Conservation (phyloP, 129 eudicot genomes). For the Centaurea solstitialis region DNA sequence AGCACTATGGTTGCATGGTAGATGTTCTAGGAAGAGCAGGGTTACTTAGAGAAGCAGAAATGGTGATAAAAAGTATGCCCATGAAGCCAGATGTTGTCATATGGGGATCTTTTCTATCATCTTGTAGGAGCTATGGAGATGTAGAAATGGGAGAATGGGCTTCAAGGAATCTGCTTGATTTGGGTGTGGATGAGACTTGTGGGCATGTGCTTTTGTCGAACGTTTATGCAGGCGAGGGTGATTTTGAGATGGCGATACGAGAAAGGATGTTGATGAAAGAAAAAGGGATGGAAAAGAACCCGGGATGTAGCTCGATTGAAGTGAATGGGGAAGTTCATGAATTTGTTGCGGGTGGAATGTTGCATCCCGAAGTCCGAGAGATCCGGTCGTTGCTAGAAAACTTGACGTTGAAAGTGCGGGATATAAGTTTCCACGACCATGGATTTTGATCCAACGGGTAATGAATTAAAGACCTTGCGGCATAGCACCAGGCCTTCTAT, state of each 20-base stretch:
- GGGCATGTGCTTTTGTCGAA: conserved; percentile 64
- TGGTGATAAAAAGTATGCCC: conserved; percentile 55
- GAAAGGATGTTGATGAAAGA: conserved; percentile 60
- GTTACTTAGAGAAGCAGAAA: conserved; percentile 51
- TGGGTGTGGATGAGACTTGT: conserved; percentile 44
- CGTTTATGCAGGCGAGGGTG: conserved; percentile 60
- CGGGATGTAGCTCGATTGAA: conserved; percentile 65
- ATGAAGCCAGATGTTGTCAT: conserved; percentile 64
- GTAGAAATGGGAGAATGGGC: conserved; percentile 58
- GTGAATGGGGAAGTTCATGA: conserved; percentile 72
- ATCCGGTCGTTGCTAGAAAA: conserved; percentile 26
- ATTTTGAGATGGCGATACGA: conserved; percentile 46
- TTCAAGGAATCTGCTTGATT: conserved; percentile 34
- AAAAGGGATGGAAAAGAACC: conserved; percentile 45
- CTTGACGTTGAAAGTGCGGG: conserved; percentile 24
- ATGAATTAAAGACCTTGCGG: neutral
- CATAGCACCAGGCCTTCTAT: neutral
- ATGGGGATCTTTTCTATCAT: conserved; percentile 66
- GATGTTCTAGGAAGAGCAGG: conserved; percentile 66
- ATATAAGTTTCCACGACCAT: conserved; percentile 19
- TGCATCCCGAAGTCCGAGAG: conserved; percentile 37
- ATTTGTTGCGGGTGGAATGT: conserved; percentile 58
- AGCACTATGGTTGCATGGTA: conserved; percentile 76
- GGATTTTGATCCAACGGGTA: neutral
- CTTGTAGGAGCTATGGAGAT: conserved; percentile 50